Base-by-base conservation (phyloP, 768 basidiomycete species). In the Grammothele lineata region DNA sequence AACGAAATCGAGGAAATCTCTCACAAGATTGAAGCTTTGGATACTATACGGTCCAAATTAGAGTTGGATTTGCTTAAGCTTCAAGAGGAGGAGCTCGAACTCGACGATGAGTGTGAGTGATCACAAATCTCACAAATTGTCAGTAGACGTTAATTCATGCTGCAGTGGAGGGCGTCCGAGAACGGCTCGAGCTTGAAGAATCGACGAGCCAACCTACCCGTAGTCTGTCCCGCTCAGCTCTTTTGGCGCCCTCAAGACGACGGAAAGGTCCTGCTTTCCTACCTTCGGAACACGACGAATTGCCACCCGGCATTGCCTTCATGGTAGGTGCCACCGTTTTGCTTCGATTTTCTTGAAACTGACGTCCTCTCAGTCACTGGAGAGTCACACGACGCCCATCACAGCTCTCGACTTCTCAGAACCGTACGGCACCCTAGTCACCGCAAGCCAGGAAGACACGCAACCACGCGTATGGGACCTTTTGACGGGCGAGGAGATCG, bases 391-490 rank as follows among this genome's bases (percentile, higher is more conserved):
- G 1, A 81, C 83, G 0, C 87, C 90, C 0, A 83, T 99, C 55
- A 83, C 85, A 0, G 83, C 92, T 1, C 77, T 99, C 17, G 96
- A 99, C 67, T 91, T 98, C 59, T 91, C 90, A 9, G 95, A 97
- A 61, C 96, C 96, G 5, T 99, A 99, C 58, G 95, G 93, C 14
- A 87, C 84, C 9, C 80, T 97, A 27, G 92, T 98, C 49, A 89
- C 82, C 41, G 85, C 92, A 1, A 86, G 91, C 1, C 82, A 80
- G 50, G 87, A 91, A 42, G 95, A 96, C 56, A 71, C 85, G 11
- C 81, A 88, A 46, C 92, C 93, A 2, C 83, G 87, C 5, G 86
- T 97, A 12, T 99, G 93, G 95, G 96, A 99, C 65, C 73, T 99
- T 15, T 80, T 94, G 54, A 79, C 85, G 24, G 96, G 94, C 9